phyloP scores from a whole-genome alignment of 139 green algal genomes.

The Coelastrella sp. region DNA sequence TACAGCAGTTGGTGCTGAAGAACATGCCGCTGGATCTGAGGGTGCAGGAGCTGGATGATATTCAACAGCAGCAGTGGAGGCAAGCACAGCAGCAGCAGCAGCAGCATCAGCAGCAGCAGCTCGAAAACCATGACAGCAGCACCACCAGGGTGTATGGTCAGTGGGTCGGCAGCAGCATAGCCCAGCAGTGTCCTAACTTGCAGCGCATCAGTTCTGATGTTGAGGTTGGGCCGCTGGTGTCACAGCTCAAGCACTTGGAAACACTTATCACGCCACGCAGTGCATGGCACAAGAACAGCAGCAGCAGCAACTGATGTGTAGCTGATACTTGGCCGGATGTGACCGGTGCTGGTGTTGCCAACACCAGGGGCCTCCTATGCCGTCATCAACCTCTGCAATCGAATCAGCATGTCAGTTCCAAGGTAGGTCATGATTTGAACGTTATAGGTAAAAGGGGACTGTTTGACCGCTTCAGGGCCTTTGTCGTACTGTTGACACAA shows the following conservation, averaged over 20 bases:
- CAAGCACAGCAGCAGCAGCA: not conserved
- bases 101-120: not conserved
- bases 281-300: not conserved
- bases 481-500: not conserved
- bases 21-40: slow-evolving; percentile 30
- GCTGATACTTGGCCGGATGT: too few species aligned
- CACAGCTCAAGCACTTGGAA: not conserved
- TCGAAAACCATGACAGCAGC: not conserved
- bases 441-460: too few species aligned
- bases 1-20: not conserved
- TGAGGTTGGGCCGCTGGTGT: slow-evolving; percentile 13
- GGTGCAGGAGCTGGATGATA: slow-evolving; percentile 19
- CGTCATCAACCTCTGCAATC: too few species aligned
- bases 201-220: not conserved
- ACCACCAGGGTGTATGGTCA: not conserved
- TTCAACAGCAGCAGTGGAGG: slow-evolving; percentile 9
- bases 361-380: too few species aligned
- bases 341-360: too few species aligned
- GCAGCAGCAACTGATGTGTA: too few species aligned
- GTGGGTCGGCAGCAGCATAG: slow-evolving; percentile 43
- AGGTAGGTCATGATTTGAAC: not conserved
- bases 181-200: not conserved
- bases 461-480: not conserved
- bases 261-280: not conserved
- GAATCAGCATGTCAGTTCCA: not conserved